phyloP scores from a whole-genome alignment of 2,329 filamentous ascomycete genomes.

The Fusarium hostae region DNA sequence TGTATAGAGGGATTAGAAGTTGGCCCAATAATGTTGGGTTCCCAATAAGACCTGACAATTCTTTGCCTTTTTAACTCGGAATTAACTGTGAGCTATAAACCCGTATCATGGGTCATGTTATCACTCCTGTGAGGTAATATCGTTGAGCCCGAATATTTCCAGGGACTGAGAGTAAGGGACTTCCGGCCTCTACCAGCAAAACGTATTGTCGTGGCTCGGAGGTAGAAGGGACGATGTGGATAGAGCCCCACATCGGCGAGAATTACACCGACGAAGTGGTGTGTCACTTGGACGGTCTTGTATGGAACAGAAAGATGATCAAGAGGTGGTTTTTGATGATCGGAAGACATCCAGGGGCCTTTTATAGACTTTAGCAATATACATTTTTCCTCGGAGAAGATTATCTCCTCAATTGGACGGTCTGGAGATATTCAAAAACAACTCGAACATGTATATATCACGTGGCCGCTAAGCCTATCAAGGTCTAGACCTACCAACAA shows the following conservation, averaged over 20 bases:
- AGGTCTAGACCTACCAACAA: constrained; percentile 54
- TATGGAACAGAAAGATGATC: neutral
- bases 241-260: constrained; percentile 29
- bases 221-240: constrained; percentile 41
- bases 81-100: neutral
- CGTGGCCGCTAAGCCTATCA: constrained; percentile 41
- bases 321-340: neutral
- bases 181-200: constrained; percentile 17
- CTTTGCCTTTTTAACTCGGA: neutral
- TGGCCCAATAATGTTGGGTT: constrained; percentile 18
- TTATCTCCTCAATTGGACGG: neutral
- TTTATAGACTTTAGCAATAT: rapidly evolving
- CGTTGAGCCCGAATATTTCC: constrained; percentile 24
- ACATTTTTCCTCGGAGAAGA: neutral
- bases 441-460: constrained; percentile 18
- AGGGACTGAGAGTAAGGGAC: constrained; percentile 10
- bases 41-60: constrained; percentile 19
- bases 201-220: constrained; percentile 41
- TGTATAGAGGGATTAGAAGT: constrained; percentile 40
- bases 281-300: constrained; percentile 17
- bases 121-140: neutral
- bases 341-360: neutral
- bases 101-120: neutral
- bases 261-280: constrained; percentile 30
- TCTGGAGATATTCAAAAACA: neutral